These are phyloP conservation scores for Daldinia loculata DNA, from an alignment of 495 filamentous ascomycete genomes.

Conservation along the genomic window DNA sequence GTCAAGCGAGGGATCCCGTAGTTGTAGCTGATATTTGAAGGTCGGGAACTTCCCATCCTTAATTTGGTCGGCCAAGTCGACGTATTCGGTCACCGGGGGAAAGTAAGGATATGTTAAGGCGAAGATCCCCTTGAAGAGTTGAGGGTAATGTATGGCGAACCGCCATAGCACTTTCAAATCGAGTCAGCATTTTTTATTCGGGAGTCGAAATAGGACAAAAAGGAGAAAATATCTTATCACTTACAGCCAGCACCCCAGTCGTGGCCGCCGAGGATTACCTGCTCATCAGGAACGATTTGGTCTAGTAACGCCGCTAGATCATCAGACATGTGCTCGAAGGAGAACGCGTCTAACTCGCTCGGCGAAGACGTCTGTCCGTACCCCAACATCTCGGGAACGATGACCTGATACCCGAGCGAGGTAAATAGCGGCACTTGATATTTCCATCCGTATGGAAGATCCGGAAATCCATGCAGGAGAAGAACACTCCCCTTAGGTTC, in stretches of 20 bases:
- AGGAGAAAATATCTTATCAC: neutral
- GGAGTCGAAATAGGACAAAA: neutral
- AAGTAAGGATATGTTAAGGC: neutral
- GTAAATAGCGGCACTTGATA: slow-evolving; percentile 71
- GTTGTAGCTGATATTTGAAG: neutral
- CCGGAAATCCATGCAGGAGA: slow-evolving; percentile 62
- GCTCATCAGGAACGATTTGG: neutral
- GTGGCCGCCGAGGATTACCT: neutral
- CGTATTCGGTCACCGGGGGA: neutral
- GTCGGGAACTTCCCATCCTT: neutral
- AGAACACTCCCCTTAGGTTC: slow-evolving; percentile 61
- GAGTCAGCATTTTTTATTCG: neutral
- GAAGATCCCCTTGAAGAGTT: neutral
- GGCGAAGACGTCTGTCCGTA: slow-evolving; percentile 77
- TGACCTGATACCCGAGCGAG: neutral
- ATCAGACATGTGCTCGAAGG: slow-evolving; percentile 71
- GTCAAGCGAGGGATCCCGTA: neutral
- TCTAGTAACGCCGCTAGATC: slow-evolving; percentile 64
- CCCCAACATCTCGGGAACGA: slow-evolving; percentile 66
- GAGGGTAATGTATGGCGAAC: neutral
- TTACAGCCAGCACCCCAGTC: slow-evolving; percentile 1
- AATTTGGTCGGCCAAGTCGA: neutral
- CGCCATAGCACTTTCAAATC: neutral
- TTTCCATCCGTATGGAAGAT: slow-evolving; percentile 75
- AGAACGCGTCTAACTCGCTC: slow-evolving; percentile 64